Evolutionary conservation across 2,329 filamentous ascomycete genomes (phyloP).

Genomic region (Lachnellula cervina): DNA sequence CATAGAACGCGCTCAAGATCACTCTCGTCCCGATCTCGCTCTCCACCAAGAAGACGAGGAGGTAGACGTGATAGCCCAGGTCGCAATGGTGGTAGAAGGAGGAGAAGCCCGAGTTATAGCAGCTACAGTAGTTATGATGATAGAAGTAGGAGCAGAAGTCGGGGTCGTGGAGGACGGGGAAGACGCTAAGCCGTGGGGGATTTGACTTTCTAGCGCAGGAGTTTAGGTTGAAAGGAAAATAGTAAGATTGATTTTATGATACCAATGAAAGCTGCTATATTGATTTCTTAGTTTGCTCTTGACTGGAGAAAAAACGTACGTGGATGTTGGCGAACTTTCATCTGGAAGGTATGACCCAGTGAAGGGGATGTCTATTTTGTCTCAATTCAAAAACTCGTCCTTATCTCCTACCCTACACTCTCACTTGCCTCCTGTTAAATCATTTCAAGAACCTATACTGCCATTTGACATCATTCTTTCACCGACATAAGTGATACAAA

Average conservation of each 20-base stretch:
- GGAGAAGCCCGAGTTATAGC: conserved; percentile 58
- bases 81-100: conserved; percentile 34
- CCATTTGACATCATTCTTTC: too few relatives aligned
- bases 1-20: conserved; percentile 37
- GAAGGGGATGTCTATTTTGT: too few relatives aligned
- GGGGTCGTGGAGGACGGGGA: conserved; percentile 27
- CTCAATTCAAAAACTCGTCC: too few relatives aligned
- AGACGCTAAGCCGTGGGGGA: conserved; percentile 21
- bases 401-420: too few relatives aligned
- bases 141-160: conserved; percentile 35
- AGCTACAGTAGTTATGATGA: conserved; percentile 55
- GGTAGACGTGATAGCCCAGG: conserved; percentile 26
- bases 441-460: too few relatives aligned
- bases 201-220: conserved; percentile 23
- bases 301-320: neutral
- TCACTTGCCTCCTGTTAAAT: too few relatives aligned
- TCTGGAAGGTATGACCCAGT: neutral
- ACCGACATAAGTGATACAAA: too few relatives aligned
- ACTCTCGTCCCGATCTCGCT: conserved; percentile 35
- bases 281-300: neutral
- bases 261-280: neutral
- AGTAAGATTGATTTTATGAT: neutral
- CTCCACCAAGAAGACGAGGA: conserved; percentile 29
- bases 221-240: conserved; percentile 16
- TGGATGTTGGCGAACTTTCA: neutral